Percentiles rank a stretch among this genome's conserved stretches.
Conservation (phyloP, 805 yeast genomes). For the Maudiozyma turicensis region DNA sequence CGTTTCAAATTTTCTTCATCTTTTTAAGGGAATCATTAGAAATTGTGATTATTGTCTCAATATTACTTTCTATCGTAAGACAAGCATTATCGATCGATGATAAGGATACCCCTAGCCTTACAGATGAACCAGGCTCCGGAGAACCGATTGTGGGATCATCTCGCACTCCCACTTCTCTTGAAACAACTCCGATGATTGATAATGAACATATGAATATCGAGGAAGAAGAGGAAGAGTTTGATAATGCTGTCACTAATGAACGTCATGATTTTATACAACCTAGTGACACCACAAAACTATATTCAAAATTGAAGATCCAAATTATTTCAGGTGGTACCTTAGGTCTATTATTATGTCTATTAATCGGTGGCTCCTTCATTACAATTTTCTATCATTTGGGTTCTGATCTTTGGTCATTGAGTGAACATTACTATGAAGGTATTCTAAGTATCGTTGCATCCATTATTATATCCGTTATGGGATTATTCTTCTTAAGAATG, state of each 20-base stretch:
- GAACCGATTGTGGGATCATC: neutral
- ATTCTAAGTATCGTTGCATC: conserved; percentile 69
- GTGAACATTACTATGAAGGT: conserved; percentile 90
- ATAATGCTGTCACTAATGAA: conserved; percentile 5
- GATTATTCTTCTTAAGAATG: conserved; percentile 68
- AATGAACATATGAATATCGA: conserved; percentile 2
- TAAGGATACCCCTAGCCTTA: conserved; percentile 4
- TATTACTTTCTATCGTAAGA: conserved; percentile 57
- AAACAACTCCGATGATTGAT: neutral
- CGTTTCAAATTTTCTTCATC: conserved; percentile 66
- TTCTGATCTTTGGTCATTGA: conserved; percentile 74
- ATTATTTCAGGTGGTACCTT: conserved; percentile 73
- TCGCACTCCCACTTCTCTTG: neutral
- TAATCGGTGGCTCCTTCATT: conserved; percentile 66
- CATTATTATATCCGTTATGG: conserved; percentile 76
- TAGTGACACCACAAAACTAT: conserved; percentile 22
- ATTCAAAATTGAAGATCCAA: conserved; percentile 47
- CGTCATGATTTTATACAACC: conserved; percentile 2
- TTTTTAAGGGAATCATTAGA: conserved; percentile 66
- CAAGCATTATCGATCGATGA: conserved; percentile 40
- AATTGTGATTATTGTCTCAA: conserved; percentile 67
- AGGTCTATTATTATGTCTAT: conserved; percentile 60
- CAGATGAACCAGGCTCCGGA: neutral
- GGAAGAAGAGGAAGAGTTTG: conserved; percentile 27
- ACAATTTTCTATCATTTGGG: conserved; percentile 67